These are phyloP conservation scores for Cynara cardunculus DNA, from an alignment of 129 eudicot species.

Conservation along the genomic window DNA sequence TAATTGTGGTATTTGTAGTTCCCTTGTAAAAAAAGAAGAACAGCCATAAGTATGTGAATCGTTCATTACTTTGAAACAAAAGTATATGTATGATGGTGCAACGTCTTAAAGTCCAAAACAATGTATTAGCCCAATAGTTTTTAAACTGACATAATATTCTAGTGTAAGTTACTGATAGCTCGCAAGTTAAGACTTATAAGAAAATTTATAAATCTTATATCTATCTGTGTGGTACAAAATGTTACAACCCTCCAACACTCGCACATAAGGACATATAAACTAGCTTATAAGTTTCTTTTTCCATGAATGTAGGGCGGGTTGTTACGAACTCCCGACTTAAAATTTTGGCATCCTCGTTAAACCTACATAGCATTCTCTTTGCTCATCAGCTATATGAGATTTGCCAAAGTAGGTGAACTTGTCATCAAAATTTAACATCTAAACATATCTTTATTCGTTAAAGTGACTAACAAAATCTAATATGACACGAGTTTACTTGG, in stretches of 20 bases:
- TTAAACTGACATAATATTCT: too few relatives aligned
- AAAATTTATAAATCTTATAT: neutral
- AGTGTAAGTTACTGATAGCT: neutral
- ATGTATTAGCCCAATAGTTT: neutral
- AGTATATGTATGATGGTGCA: neutral
- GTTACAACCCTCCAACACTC: too few relatives aligned
- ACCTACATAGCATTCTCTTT: too few relatives aligned
- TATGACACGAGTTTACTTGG: neutral
- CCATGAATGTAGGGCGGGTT: neutral
- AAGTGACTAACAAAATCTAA: neutral
- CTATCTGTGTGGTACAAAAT: too few relatives aligned
- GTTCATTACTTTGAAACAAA: neutral
- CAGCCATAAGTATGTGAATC: neutral
- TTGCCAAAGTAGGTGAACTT: too few relatives aligned
- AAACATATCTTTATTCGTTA: too few relatives aligned
- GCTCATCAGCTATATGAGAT: too few relatives aligned
- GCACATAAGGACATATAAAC: neutral
- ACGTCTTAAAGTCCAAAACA: neutral
- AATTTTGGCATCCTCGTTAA: too few relatives aligned
- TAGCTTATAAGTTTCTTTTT: neutral
- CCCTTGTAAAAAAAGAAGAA: neutral
- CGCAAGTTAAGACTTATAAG: too few relatives aligned
- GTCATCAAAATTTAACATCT: too few relatives aligned
- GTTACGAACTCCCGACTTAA: too few relatives aligned
- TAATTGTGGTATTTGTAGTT: neutral